These are phyloP conservation scores for Nepenthes gracilis DNA, from an alignment of 148 eudicot species.

Conservation along the genomic window DNA sequence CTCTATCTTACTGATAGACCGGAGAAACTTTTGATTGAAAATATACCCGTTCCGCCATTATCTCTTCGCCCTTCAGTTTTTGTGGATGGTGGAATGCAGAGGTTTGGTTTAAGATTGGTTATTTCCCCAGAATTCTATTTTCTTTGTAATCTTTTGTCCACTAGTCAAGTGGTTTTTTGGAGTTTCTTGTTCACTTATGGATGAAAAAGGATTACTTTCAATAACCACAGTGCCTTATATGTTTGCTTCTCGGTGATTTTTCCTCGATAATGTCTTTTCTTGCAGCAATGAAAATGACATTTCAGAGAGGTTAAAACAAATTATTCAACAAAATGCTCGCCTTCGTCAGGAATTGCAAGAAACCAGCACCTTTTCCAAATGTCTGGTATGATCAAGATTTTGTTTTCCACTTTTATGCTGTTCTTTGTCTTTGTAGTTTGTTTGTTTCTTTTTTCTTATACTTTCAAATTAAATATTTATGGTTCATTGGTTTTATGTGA, in stretches of 20 bases:
- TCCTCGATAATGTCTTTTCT: constrained; percentile 1
- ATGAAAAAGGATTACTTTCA: too few species aligned
- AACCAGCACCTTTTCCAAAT: constrained; percentile 18
- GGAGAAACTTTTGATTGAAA: constrained; percentile 65
- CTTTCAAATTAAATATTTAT: too few species aligned
- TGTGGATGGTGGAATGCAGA: constrained; percentile 73
- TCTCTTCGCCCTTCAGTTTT: constrained; percentile 89
- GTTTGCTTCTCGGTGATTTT: neutral
- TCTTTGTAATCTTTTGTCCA: neutral
- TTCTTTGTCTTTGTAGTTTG: neutral
- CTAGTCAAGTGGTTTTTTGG: too few species aligned
- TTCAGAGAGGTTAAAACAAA: constrained; percentile 62
- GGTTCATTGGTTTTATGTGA: too few species aligned
- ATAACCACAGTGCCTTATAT: too few species aligned
- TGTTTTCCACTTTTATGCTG: neutral
- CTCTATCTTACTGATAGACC: constrained; percentile 81
- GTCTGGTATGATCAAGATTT: constrained; percentile 34
- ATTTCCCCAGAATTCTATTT: neutral
- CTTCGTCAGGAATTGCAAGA: constrained; percentile 56
- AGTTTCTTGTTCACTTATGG: too few species aligned
- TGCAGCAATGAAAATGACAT: constrained; percentile 92
- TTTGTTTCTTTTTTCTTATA: neutral
- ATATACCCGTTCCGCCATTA: constrained; percentile 76
- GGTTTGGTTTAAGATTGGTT: constrained; percentile 25
- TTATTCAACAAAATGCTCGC: constrained; percentile 65